Base-by-base conservation (phyloP, 352 stramenopile species). In the Porosira glacialis region DNA sequence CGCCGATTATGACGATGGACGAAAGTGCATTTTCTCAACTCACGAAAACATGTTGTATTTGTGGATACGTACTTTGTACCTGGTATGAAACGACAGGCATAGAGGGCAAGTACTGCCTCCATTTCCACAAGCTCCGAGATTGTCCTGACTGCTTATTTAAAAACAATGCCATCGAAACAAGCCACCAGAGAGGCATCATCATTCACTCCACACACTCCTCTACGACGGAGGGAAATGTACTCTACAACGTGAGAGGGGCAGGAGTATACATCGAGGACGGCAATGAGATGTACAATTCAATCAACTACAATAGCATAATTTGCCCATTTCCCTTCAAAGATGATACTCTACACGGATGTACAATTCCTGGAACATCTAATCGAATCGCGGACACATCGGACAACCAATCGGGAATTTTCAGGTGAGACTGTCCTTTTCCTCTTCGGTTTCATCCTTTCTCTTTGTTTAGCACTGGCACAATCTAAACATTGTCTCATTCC, bases 211-310 rank as follows among this genome's bases (percentile, higher is more conserved):
- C 80, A 8, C 80, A 87, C 41, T 64, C 33, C 15, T 66, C 68
- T 15, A 60, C 52, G 19, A 66, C 83, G 15, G 62, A 81, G 49
- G 19, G 51, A n/a, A 87, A 87, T 59, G 75, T 87, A 0, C 60
- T 87, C 2, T 85, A 70, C 35, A 75, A 87, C 48, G 72, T 87
- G 1, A 55, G 80, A 27, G 80, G 80, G 27, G 75, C 68, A 24
- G 77, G 73, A 43, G 70, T 87, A 24, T 87, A 87, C 45, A 68
- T 85, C 33, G 80, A 87, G 45, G 80, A 85, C 67, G 80, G 80
- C 2, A 87, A 87, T 55, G 80, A 87, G 53, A 87, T 87, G 80
- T 72, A 69, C 52, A 87, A 87, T 59, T 56, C 65, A 19, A 33
- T 85, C 3, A 71, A 78, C 4, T 81, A 81, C 59, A 87, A 85